phyloP scores from a whole-genome alignment of 129 eudicot species.

The Glebionis coronaria region DNA sequence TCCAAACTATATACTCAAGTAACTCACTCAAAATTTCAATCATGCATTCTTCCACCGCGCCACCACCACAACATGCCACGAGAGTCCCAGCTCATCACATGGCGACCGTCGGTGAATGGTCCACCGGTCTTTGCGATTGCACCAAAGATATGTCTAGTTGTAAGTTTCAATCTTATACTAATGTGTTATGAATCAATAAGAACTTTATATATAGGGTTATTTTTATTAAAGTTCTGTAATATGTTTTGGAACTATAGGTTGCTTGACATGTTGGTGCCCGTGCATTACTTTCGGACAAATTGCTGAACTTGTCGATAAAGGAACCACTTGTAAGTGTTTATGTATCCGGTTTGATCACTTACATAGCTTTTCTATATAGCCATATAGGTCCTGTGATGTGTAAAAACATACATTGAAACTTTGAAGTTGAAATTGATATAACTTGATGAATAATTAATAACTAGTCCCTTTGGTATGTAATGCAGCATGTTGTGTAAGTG shows the following conservation, averaged over 20 bases:
- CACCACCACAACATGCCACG: conserved; percentile 11
- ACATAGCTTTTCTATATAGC: too few species aligned
- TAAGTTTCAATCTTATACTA: conserved; percentile 19
- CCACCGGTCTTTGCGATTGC: conserved; percentile 51
- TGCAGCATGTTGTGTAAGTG: conserved; percentile 49
- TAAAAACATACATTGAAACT: too few species aligned
- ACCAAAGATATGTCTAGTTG: conserved; percentile 41
- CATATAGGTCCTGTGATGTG: too few species aligned
- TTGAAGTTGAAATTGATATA: too few species aligned
- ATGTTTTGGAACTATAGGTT: conserved; percentile 30
- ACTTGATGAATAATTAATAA: background rate
- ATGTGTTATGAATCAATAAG: background rate
- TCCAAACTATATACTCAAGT: background rate
- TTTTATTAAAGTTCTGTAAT: background rate
- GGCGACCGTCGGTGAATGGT: conserved; percentile 24
- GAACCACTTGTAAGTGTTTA: conserved; percentile 45
- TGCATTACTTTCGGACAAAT: conserved; percentile 49
- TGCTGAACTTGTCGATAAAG: conserved; percentile 52
- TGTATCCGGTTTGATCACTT: too few species aligned
- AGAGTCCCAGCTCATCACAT: conserved; percentile 14
- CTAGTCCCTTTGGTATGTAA: background rate
- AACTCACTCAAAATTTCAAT: background rate
- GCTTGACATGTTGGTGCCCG: conserved; percentile 48
- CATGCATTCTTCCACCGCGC: conserved; percentile 16
- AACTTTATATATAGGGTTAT: background rate